Base-by-base conservation (phyloP, 805 yeast genomes). In the Ogataea pini region DNA sequence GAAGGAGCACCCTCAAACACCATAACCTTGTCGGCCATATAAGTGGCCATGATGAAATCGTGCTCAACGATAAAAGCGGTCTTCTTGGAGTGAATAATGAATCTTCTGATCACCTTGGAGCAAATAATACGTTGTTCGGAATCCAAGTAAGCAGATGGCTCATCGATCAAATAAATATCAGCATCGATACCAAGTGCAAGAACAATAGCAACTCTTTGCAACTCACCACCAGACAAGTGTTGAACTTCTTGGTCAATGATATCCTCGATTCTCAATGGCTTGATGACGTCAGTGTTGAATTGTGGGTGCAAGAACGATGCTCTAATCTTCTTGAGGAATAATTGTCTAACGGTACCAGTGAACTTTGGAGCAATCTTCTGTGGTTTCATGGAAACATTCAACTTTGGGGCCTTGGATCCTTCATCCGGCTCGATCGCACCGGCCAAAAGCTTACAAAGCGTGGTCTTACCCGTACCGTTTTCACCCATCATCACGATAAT, bases 11-110 rank as follows among this genome's bases (percentile, higher is more conserved):
- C 99, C 72, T 94, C 99, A 65, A 92, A 94, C 48, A 94, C 98
- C 80, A 94, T 92, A 62, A 94, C 99, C 67, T 96, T 83, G 73
- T 94, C 99, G 55, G 99, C 99, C 78, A 94, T 80, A 70, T 94
- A 94, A 14, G 99, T 94, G 57, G 99, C 98, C 99, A 94, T 94
- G 77, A 94, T 94, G 81, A 94, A 94, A 81, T 94, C 99, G 83
- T 94, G 99, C 85, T 94, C 99, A 50, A 94, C 99, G 62, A 94
- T 78, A 70, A 94, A 94, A n/a, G 99, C 99, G 39, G 98, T 92
- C 80, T 92, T 94, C 78, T 92, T 91, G 60, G 97, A 82, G 69
- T 94, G 99, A 69, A 94, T 76, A 64, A 94, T 88, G 67, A 90
- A 94, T 72, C 97, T 86, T 81, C 97, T 87, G 63, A 94, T 94